phyloP scores from a whole-genome alignment of 208 protist genomes.

The Wallacemonas sp. region DNA sequence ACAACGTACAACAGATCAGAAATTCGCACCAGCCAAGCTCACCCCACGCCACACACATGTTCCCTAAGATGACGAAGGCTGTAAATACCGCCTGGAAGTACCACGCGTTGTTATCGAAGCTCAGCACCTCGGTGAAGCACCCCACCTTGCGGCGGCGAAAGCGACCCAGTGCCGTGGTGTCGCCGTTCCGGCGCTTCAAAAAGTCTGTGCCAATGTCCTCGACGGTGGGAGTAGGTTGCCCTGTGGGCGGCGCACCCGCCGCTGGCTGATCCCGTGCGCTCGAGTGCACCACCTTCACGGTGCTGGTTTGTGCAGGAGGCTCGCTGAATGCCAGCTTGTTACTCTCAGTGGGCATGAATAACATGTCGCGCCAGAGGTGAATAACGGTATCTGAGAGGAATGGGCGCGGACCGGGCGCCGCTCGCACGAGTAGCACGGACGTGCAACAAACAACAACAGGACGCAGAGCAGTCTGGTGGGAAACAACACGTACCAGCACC shows the following conservation, averaged over 20 bases:
- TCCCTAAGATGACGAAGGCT: constrained; percentile 16
- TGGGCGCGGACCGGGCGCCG: too few species aligned
- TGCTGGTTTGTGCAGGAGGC: neutral
- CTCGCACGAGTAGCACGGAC: too few species aligned
- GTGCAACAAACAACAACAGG: too few species aligned
- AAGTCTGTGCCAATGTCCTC: constrained; percentile 6
- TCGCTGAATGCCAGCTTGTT: neutral
- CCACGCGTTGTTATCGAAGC: constrained; percentile 3
- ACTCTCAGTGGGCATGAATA: neutral
- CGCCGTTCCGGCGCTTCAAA: neutral
- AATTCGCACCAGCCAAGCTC: constrained; percentile 20
- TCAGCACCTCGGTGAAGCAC: neutral
- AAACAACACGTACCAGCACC: too few species aligned
- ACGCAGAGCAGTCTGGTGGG: too few species aligned
- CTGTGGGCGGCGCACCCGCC: neutral
- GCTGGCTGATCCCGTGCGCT: neutral
- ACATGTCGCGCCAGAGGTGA: neutral
- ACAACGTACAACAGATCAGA: constrained; percentile 9
- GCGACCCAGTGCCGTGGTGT: neutral
- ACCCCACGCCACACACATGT: constrained; percentile 24
- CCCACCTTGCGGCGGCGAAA: neutral
- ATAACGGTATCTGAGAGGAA: too few species aligned
- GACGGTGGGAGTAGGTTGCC: too few species aligned
- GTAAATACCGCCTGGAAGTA: constrained; percentile 14
- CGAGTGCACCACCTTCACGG: constrained; percentile 4